A percentile compares a stretch with the other conserved stretches of the same genome.
Conservation (phyloP, 2,329 filamentous ascomycete genomes). For the Pseudogymnoascus sp. region DNA sequence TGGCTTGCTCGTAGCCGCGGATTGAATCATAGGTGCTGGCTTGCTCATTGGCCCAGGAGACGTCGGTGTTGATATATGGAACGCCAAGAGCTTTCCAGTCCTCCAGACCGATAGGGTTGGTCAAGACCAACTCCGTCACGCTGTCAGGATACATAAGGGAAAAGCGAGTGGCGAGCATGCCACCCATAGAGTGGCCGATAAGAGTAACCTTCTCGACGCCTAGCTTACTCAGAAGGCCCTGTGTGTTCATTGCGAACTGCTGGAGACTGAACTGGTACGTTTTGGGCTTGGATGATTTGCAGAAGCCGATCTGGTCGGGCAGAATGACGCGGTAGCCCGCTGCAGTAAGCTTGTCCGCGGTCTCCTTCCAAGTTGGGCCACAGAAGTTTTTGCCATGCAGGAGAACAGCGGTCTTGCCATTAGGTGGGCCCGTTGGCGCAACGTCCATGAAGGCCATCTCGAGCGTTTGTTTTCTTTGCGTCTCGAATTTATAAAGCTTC, state of each 20-base stretch:
- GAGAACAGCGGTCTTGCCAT: conserved; percentile 30
- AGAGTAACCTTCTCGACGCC: conserved; percentile 38
- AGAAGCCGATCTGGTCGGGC: conserved; percentile 50
- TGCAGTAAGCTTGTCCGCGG: conserved; percentile 35
- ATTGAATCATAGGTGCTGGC: conserved; percentile 39
- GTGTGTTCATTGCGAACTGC: conserved; percentile 45
- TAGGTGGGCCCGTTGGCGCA: conserved; percentile 29
- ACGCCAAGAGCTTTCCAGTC: conserved; percentile 35
- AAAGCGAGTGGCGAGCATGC: conserved; percentile 47
- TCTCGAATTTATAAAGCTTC: conserved; percentile 41
- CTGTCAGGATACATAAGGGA: conserved; percentile 42
- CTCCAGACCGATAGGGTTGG: conserved; percentile 37
- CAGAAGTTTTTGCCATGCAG: conserved; percentile 53
- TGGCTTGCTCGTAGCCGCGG: conserved; percentile 39
- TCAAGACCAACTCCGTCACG: conserved; percentile 39
- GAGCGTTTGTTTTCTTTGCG: conserved; percentile 38
- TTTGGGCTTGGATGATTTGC: conserved; percentile 47
- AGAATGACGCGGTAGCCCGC: conserved; percentile 46
- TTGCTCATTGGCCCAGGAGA: conserved; percentile 32
- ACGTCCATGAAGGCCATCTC: conserved; percentile 53
- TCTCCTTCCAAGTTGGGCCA: conserved; percentile 44
- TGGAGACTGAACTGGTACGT: conserved; percentile 46
- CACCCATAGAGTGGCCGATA: conserved; percentile 49
- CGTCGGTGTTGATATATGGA: conserved; percentile 39
- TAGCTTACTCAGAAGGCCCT: conserved; percentile 39